Conservation (phyloP, 2,329 filamentous ascomycete genomes). For the Boeremia exigua region DNA sequence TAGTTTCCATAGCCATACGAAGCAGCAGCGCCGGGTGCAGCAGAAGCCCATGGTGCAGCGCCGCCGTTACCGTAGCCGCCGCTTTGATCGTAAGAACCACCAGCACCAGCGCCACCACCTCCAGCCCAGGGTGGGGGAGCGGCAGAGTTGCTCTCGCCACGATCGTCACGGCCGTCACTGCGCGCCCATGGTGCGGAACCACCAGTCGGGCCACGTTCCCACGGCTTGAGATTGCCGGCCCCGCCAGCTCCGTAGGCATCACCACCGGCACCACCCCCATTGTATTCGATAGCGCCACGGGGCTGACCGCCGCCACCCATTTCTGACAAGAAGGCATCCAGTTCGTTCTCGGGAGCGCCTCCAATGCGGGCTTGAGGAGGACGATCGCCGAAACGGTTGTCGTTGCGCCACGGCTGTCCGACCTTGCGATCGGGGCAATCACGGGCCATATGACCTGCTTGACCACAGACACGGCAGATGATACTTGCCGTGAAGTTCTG, state of each 20-base stretch:
- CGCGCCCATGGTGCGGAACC: constrained; percentile 79
- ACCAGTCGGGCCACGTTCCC: constrained; percentile 85
- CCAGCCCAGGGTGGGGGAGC: constrained; percentile 51
- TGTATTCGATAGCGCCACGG: constrained; percentile 74
- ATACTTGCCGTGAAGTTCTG: constrained; percentile 99
- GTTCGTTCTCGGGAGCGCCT: constrained; percentile 85
- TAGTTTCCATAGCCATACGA: constrained; percentile 53
- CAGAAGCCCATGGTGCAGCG: constrained; percentile 49
- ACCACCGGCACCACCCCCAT: constrained; percentile 47
- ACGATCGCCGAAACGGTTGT: constrained; percentile 60
- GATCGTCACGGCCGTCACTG: constrained; percentile 52
- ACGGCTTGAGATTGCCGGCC: constrained; percentile 73
- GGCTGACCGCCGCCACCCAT: constrained; percentile 75
- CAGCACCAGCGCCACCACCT: constrained; percentile 35
- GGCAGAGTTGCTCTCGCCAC: constrained; percentile 46
- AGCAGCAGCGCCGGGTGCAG: constrained; percentile 40
- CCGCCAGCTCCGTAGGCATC: constrained; percentile 58
- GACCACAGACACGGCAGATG: constrained; percentile 97
- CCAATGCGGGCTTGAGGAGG: constrained; percentile 71
- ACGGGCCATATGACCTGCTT: constrained; percentile 96
- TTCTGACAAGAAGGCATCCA: constrained; percentile 99
- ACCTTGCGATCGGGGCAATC: constrained; percentile 95
- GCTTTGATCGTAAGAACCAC: constrained; percentile 35
- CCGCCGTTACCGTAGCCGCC: constrained; percentile 42
- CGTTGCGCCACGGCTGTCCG: constrained; percentile 90